Percentiles rank a stretch among this genome's conserved stretches.
phyloP scores from a whole-genome alignment of 768 basidiomycete species.

The Mycena rebaudengoi region DNA sequence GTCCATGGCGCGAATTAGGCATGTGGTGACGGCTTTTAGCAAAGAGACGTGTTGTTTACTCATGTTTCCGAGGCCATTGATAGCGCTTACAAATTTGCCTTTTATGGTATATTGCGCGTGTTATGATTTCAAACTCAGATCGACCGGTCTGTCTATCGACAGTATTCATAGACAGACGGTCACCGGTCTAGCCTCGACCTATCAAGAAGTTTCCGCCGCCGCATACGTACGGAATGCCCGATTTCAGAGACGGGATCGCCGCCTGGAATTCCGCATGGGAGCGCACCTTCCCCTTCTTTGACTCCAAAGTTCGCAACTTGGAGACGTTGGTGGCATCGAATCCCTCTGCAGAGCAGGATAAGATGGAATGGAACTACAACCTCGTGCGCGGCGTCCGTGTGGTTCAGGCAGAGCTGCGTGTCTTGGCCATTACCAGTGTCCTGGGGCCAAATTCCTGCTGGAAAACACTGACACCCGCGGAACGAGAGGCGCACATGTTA shows the following conservation, averaged over 20 bases:
- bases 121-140: too few relatives aligned
- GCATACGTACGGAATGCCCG: slow-evolving; percentile 3
- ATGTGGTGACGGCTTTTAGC: too few relatives aligned
- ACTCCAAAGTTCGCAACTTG: slow-evolving; percentile 10
- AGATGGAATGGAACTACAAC: slow-evolving; percentile 4
- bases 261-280: slow-evolving; percentile 12
- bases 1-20: too few relatives aligned
- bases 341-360: slow-evolving; percentile 1
- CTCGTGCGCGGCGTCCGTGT: slow-evolving; percentile 5
- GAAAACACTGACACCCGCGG: slow-evolving; percentile 14
- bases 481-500: slow-evolving; percentile 12
- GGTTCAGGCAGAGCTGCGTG: slow-evolving; percentile 10
- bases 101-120: too few relatives aligned
- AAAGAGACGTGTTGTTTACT: too few relatives aligned
- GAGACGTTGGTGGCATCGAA: slow-evolving; percentile 10
- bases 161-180: too few relatives aligned
- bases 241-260: slow-evolving; percentile 7
- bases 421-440: slow-evolving; percentile 8
- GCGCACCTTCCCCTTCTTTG: slow-evolving; percentile 4
- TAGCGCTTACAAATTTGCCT: too few relatives aligned
- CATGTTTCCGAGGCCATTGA: too few relatives aligned
- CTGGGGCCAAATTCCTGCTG: slow-evolving; percentile 10
- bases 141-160: too few relatives aligned
- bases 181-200: slow-evolving; percentile 11
- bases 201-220: slow-evolving; percentile 4